Evolutionary conservation across 164 flowering plant species (phyloP).

Genomic region (Piper longum): DNA sequence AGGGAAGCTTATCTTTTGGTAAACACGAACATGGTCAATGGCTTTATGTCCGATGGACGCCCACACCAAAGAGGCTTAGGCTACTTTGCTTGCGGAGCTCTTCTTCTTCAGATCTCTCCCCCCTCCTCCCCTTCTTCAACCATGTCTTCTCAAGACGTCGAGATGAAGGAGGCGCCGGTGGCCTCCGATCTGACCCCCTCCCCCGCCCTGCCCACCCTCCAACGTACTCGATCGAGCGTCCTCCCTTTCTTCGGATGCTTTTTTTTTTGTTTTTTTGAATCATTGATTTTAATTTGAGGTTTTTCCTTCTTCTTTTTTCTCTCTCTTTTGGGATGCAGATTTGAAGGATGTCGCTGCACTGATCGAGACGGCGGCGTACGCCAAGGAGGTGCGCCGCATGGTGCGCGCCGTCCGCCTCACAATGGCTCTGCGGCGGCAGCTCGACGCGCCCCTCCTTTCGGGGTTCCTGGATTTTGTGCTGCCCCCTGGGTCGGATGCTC

Average conservation of each 20-base stretch:
- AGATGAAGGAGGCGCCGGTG: constrained; percentile 60
- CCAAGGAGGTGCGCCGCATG: constrained; percentile 60
- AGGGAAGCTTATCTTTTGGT: too few species aligned
- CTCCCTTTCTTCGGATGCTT: neutral
- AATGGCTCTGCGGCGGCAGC: constrained; percentile 47
- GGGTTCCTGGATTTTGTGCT: constrained; percentile 53
- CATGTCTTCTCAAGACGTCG: constrained; percentile 44
- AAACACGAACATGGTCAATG: too few species aligned
- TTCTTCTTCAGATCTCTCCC: too few species aligned
- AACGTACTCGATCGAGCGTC: constrained; percentile 24
- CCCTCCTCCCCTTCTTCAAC: too few species aligned
- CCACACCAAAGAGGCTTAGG: too few species aligned
- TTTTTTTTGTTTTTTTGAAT: neutral
- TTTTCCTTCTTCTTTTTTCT: neutral
- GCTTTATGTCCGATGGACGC: too few species aligned
- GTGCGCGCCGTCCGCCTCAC: constrained; percentile 60
- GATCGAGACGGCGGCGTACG: constrained; percentile 62
- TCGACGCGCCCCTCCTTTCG: constrained; percentile 42
- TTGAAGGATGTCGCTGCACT: constrained; percentile 66
- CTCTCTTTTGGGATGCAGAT: constrained; percentile 19
- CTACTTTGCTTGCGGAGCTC: too few species aligned
- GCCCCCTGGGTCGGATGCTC: constrained; percentile 59
- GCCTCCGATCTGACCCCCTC: constrained; percentile 41
- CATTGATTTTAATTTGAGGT: neutral
- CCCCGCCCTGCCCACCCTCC: constrained; percentile 33